Conservation (phyloP, 2,329 filamentous ascomycete species). For the Fusarium robinianum region DNA sequence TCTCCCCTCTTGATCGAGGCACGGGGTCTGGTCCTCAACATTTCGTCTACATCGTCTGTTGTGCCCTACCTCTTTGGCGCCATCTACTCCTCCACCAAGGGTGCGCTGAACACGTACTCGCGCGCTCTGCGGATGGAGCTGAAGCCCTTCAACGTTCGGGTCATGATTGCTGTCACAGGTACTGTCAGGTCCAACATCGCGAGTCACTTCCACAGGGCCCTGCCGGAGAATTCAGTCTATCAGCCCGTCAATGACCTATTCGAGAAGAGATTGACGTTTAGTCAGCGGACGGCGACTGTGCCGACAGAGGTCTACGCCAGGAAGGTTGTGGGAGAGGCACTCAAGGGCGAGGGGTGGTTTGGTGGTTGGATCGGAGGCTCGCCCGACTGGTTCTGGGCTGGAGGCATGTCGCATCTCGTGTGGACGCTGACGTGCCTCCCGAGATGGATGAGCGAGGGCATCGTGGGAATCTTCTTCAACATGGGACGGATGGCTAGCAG, state of each 20-base stretch:
- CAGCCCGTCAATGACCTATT: slow-evolving; percentile 51
- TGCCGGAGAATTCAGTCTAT: slow-evolving; percentile 55
- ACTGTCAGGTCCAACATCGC: slow-evolving; percentile 58
- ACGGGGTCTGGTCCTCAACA: slow-evolving; percentile 58
- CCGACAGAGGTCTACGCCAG: slow-evolving; percentile 50
- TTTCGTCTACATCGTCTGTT: slow-evolving; percentile 56
- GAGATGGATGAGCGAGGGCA: slow-evolving; percentile 37
- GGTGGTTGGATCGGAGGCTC: slow-evolving; percentile 41
- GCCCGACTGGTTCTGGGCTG: slow-evolving; percentile 44
- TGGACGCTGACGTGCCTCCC: slow-evolving; percentile 38
- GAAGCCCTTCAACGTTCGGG: slow-evolving; percentile 57
- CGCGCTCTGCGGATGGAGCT: slow-evolving; percentile 59
- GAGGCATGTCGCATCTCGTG: slow-evolving; percentile 37
- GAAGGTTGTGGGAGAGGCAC: slow-evolving; percentile 48
- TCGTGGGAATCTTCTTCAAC: slow-evolving; percentile 38
- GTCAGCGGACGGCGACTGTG: slow-evolving; percentile 53
- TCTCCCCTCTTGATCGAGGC: slow-evolving; percentile 54
- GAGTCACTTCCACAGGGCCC: slow-evolving; percentile 44
- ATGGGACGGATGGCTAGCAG: slow-evolving; percentile 33
- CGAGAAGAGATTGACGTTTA: slow-evolving; percentile 51
- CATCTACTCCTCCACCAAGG: slow-evolving; percentile 61
- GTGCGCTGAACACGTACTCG: slow-evolving; percentile 57
- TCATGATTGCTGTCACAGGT: slow-evolving; percentile 61
- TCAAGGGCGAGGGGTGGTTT: slow-evolving; percentile 46
- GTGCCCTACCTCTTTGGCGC: slow-evolving; percentile 58